Evolutionary conservation across 148 eudicot genomes (phyloP), one percentile per base, ranked within the genome.

Genomic region (Agrostemma githago): DNA sequence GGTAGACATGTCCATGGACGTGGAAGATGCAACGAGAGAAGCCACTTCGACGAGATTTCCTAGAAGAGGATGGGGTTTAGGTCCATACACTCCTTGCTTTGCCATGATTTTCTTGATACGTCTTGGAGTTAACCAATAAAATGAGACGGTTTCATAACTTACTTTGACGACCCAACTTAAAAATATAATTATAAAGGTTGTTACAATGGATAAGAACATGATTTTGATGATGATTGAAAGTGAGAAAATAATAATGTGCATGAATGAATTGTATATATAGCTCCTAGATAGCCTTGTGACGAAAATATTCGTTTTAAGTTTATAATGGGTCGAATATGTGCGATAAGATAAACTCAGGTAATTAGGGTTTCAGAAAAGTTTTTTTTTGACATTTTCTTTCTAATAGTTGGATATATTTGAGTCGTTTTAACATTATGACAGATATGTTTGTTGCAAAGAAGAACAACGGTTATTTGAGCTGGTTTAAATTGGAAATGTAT

Each of bases 51-150:
- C 12, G 76, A 89, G 84, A 86, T 91, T 91, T 0, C 96, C 96
- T 11, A 81, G 74, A 7, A 91, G 87, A 62, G 80, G 84, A 59
- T 89, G 85, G 0, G 93, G 91, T 72, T 86, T 83, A 2, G 96
- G 96, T 41, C 96, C 96, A 87, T 82, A 77, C 73, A 91, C 87
- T 38, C 93, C 93, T 89, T 91, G 96, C 48, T 80, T 83, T 7
- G 83, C 88, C 93, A 91, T 91, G 16, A 78, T 70, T 78, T 81
- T 86, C 78, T 79, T 80, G 80, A 91, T 91, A 43, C 90, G 89
- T 82, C 89, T 84, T 2, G 96, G 96, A n/a, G 54, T 84, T 37
- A 88, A 8, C 86, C 85, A 88, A 77, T 90, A 90, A 76, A 85
- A 88, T 39, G 84, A 83, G 34, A 90, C 11, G 10, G 87, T 87